Evolutionary conservation across 2,329 filamentous ascomycete genomes (phyloP).

Genomic region (Neospermospora avenae): DNA sequence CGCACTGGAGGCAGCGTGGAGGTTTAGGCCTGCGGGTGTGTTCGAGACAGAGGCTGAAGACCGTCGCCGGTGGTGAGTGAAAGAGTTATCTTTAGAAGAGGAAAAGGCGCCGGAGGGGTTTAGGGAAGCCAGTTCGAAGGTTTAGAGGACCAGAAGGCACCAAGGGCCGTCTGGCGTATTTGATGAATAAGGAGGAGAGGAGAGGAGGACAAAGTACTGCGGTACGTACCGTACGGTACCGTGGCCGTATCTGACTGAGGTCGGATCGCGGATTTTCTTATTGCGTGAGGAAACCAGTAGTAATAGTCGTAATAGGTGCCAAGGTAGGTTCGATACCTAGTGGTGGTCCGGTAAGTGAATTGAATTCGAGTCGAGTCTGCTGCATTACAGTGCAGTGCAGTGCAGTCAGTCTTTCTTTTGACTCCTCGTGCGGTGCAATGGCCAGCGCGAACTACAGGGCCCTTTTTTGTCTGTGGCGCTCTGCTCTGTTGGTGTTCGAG

Average conservation of each 20-base stretch:
- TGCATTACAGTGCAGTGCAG: too few species aligned
- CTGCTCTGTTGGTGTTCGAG: too few species aligned
- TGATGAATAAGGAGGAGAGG: not conserved
- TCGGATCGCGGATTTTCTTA: not conserved
- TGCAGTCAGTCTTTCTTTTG: too few species aligned
- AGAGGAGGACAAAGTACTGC: constrained; percentile 1
- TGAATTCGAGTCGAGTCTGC: too few species aligned
- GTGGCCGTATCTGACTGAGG: not conserved
- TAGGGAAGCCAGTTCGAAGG: constrained; percentile 50
- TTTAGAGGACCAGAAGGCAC: constrained; percentile 32
- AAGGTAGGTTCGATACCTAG: too few species aligned
- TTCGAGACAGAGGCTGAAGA: constrained; percentile 37
- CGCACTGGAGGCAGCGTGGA: constrained; percentile 21
- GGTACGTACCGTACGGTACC: not conserved
- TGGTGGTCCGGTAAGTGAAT: too few species aligned
- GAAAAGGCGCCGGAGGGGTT: constrained; percentile 46
- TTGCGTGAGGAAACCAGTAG: too few species aligned
- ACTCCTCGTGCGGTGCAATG: too few species aligned
- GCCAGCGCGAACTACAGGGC: too few species aligned
- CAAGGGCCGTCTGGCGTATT: constrained; percentile 27
- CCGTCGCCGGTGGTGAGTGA: constrained; percentile 37
- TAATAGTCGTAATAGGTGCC: too few species aligned
- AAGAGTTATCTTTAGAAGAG: constrained; percentile 41
- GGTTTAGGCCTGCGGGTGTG: constrained; percentile 24
- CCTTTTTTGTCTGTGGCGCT: too few species aligned